phyloP scores from a whole-genome alignment of 805 yeast genomes.

The Yarrowia keelungensis region DNA sequence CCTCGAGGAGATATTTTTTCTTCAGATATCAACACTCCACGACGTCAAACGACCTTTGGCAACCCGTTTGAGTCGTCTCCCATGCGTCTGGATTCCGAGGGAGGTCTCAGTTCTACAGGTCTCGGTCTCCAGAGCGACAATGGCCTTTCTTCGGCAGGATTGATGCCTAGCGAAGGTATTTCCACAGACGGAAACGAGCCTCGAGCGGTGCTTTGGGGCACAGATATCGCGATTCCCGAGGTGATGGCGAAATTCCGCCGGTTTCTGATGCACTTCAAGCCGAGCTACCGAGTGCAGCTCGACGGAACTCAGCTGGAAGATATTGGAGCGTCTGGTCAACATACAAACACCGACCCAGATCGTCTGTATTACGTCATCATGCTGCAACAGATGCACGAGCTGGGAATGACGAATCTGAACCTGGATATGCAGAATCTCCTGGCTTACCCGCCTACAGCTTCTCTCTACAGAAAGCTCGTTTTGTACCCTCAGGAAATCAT shows the following conservation, averaged over 20 bases:
- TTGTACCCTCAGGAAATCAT: conserved; percentile 96
- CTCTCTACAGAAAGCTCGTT: conserved; percentile 81
- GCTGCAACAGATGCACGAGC: conserved; percentile 73
- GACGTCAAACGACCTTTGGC: conserved; percentile 56
- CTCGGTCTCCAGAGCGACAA: conserved; percentile 7
- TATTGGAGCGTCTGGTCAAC: conserved; percentile 48
- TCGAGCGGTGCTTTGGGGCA: conserved; percentile 96
- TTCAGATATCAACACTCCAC: conserved; percentile 71
- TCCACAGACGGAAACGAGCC: conserved; percentile 65
- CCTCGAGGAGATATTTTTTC: conserved; percentile 82
- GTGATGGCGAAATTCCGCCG: conserved; percentile 79
- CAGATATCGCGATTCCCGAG: conserved; percentile 91
- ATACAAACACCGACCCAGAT: conserved; percentile 60
- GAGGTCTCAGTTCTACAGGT: conserved; percentile 4
- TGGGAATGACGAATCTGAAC: conserved; percentile 83
- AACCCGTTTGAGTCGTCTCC: conserved; percentile 25
- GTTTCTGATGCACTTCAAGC: conserved; percentile 83
- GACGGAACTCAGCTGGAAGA: conserved; percentile 49
- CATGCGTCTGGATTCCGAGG: conserved; percentile 20
- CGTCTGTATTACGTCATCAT: conserved; percentile 74
- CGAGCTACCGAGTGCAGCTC: conserved; percentile 70
- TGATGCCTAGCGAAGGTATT: conserved; percentile 7
- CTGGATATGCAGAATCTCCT: conserved; percentile 82
- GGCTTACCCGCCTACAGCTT: conserved; percentile 76
- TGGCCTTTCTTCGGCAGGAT: not conserved